These are phyloP conservation scores for Raffaelea arxii DNA, from an alignment of 2,329 filamentous ascomycete genomes.

Conservation along the genomic window DNA sequence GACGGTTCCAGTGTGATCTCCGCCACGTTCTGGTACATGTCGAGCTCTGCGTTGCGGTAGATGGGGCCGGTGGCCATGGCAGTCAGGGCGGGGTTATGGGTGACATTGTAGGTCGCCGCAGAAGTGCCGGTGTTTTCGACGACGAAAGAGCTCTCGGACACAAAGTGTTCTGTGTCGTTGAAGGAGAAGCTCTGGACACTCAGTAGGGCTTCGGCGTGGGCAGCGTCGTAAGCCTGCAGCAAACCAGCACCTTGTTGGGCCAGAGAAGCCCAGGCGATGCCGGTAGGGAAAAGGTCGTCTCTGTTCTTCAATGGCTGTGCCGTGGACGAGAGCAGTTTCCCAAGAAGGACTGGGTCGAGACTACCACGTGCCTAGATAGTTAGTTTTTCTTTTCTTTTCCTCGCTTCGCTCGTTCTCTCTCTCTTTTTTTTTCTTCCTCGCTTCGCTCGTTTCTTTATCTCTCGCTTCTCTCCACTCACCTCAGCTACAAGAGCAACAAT, in stretches of 20 bases:
- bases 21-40: too few species aligned
- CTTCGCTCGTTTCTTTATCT: too few species aligned
- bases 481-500: conserved; percentile 43
- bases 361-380: conserved; percentile 39
- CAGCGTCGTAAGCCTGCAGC: conserved; percentile 49
- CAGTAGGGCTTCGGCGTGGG: conserved; percentile 43
- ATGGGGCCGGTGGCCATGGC: too few species aligned
- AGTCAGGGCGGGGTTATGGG: conserved; percentile 33
- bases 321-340: conserved; percentile 40
- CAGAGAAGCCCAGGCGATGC: conserved; percentile 37
- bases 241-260: conserved; percentile 51
- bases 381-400: conserved; percentile 29
- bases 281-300: conserved; percentile 38
- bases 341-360: conserved; percentile 37
- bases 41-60: too few species aligned
- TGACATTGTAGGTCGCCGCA: conserved; percentile 40
- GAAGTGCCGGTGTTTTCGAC: conserved; percentile 43
- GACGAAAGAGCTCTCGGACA: too few species aligned
- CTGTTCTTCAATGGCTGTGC: too few species aligned
- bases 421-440: not conserved
- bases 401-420: conserved; percentile 23
- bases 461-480: too few species aligned
- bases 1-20: too few species aligned
- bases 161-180: too few species aligned
- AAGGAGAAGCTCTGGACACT: conserved; percentile 46